phyloP scores from a whole-genome alignment of 768 basidiomycete genomes.

The Myochromella boudieri region DNA sequence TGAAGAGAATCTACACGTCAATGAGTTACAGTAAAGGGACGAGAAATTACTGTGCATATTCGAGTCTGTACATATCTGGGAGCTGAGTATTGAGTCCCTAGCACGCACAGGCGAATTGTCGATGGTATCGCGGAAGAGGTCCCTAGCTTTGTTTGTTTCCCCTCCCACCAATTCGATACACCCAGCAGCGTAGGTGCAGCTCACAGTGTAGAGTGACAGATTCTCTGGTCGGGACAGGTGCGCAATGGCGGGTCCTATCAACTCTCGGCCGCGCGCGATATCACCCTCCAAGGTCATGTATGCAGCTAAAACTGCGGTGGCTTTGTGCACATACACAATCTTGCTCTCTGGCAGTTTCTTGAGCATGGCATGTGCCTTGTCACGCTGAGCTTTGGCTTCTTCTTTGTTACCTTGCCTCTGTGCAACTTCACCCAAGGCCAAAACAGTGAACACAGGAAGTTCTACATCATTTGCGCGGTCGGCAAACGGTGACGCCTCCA shows the following conservation, averaged over 20 bases:
- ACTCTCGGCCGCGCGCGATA: background rate
- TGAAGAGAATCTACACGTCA: too few relatives aligned
- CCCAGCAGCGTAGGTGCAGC: background rate
- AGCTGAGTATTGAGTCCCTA: too few relatives aligned
- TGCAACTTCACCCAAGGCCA: slow-evolving; percentile 5
- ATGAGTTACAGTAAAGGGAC: too few relatives aligned
- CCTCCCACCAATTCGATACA: slow-evolving; percentile 6
- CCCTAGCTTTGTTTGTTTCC: too few relatives aligned
- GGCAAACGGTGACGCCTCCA: background rate
- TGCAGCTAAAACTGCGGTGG: background rate
- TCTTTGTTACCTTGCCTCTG: background rate
- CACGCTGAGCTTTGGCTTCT: background rate
- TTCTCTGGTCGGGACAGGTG: background rate
- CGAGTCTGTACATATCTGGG: too few relatives aligned
- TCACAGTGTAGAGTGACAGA: background rate
- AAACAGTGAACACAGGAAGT: background rate
- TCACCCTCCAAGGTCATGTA: slow-evolving; percentile 5
- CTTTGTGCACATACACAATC: background rate
- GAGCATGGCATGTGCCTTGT: background rate
- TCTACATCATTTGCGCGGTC: background rate
- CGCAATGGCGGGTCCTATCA: background rate
- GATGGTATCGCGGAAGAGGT: too few relatives aligned
- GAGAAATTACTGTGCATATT: too few relatives aligned
- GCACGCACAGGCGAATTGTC: too few relatives aligned
- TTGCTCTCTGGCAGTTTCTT: background rate